Base-by-base conservation (phyloP, 306 rosid species). In the Medicago arabica region DNA sequence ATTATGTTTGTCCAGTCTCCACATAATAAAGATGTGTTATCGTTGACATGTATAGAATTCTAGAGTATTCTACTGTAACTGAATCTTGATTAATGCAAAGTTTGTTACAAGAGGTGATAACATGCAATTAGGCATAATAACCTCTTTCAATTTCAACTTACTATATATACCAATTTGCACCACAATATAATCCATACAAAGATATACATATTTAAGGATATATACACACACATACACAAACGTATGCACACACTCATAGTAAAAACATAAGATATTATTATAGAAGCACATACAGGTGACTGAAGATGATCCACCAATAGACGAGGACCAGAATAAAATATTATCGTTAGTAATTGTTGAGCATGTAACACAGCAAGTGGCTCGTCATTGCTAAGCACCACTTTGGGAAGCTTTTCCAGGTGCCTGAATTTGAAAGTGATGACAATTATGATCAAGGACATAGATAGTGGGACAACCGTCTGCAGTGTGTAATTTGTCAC, bases 271-370 rank as follows among this genome's bases (percentile, higher is more conserved):
- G 71, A 81, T 65, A 49, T 66, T 74, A 76, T 38, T 55, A 19
- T 5, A 60, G 50, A 75, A 74, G 73, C 71, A 83, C 97, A 23
- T 92, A 94, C 97, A 47, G 96, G 93, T 76, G 96, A 90, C 83
- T 83, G 93, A 72, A 91, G 96, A 76, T 84, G 89, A 82, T 90
- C 92, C 77, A 89, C 86, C 78, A 94, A 74, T 74, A 92, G 88
- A 77, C 69, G 86, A 84, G 97, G 97, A 82, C 98, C 97, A 80
- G 97, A 90, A 78, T 90, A 94, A 84, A 86, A 88, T 62, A 88
- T 90, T 81, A 92, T 83, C 34, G 88, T 87, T 16, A 87, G 90
- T 67, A 94, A 78, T 83, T 85, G 90, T 67, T 83, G 95, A 63
- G 96, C 88, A 2, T 87, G 89, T 80, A 89, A 85, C 58, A 87